Evolutionary conservation across 306 rosid species (phyloP), one percentile per base, ranked within the genome.

Genomic region (Rubus idaeus): DNA sequence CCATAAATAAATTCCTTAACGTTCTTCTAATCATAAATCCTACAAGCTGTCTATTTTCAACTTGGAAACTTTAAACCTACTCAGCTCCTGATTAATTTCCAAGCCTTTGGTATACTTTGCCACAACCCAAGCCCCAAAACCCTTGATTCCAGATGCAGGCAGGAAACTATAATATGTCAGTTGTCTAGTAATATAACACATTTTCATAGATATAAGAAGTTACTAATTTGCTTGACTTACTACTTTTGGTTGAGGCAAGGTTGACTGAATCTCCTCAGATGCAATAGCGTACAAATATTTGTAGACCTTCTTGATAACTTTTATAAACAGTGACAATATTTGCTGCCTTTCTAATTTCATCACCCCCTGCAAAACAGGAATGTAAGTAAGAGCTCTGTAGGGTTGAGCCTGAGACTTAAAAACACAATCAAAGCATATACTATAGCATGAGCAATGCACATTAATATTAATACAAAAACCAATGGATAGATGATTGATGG

Each of bases 241-340:
- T 75, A 89, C 90, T 82, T 82, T 92, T 76, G 83, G 79, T 55
- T 88, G 87, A 62, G 97, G 98, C 89, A 90, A 79, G 85, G 92
- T 86, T 84, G 96, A 84, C 70, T 82, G 93, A 44, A 92, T 80
- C 86, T 90, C 93, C 79, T 90, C 90, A 57, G 92, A 86, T 47
- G 88, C 91, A 70, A 89, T 78, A 41, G 85, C 46, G 62, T 95
- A 17, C 3, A 95, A 80, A 81, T 90, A 75, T 75, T 86, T 89
- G 83, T 88, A 76, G 58, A 95, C 75, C 86, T 90, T 95, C 77
- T 88, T 89, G 97, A 95, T 89, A 70, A 78, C 90, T 85, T 95
- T 92, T 45, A 87, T 95, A 81, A 92, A 89, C 42, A 84, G 83
- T 80, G 97, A 95, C 87, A 95, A 83, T 80, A 95, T 92, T 72